A percentile compares a stretch with the other conserved stretches of the same genome.
phyloP scores from a whole-genome alignment of 495 filamentous ascomycete species.

The Melanomma pulvis-pyrius region DNA sequence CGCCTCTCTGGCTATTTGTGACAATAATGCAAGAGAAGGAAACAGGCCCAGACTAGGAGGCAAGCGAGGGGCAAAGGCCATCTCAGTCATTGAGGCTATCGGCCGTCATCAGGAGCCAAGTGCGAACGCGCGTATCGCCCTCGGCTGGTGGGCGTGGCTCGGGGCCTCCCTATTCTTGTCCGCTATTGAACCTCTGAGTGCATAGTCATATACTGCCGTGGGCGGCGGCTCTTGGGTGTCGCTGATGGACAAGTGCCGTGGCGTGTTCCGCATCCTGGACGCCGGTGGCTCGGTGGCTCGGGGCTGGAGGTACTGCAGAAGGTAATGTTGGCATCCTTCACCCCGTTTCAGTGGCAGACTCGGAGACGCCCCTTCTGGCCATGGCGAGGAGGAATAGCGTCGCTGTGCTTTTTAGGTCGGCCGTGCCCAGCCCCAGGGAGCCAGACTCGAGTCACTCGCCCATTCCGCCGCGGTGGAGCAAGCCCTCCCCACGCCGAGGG shows the following conservation, averaged over 20 bases:
- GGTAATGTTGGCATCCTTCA: constrained; percentile 10
- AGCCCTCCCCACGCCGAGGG: constrained; percentile 21
- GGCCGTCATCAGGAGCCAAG: background rate
- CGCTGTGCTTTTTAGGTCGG: constrained; percentile 27
- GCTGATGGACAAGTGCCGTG: constrained; percentile 3
- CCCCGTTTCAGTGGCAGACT: constrained; percentile 35
- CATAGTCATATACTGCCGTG: constrained; percentile 9
- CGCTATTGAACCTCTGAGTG: constrained; percentile 5
- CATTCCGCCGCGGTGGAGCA: constrained; percentile 28
- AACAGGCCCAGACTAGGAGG: background rate
- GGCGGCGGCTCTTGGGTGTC: background rate
- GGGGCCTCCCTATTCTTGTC: background rate
- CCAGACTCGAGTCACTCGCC: constrained; percentile 1
- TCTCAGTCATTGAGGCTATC: background rate
- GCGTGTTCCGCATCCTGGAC: constrained; percentile 1
- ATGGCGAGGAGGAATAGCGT: background rate
- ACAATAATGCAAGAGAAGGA: too few relatives aligned
- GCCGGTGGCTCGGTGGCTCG: constrained; percentile 22
- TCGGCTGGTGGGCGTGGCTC: too few relatives aligned
- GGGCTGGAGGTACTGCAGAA: background rate
- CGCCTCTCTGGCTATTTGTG: too few relatives aligned
- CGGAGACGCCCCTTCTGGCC: background rate
- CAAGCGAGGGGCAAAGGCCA: background rate
- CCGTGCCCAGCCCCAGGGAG: constrained; percentile 6
- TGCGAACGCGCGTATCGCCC: background rate